Evolutionary conservation across 495 filamentous ascomycete species (phyloP).

Genomic region (Lophiotrema nucula): DNA sequence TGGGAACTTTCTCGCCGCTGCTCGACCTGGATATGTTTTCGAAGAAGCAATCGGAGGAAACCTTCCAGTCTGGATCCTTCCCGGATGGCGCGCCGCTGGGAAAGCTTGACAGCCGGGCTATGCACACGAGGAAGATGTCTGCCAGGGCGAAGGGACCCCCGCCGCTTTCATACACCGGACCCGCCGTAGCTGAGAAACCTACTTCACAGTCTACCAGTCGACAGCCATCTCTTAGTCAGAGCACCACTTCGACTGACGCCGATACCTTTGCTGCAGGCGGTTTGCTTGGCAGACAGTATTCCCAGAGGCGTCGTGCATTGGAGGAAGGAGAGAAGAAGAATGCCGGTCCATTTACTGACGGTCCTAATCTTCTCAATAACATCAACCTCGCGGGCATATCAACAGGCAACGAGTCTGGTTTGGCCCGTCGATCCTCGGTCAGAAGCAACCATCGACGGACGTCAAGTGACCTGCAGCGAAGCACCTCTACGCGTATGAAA

Average conservation of each 20-base stretch:
- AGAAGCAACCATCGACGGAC: conserved; percentile 24
- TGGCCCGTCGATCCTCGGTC: conserved; percentile 16
- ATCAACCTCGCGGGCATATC: background rate
- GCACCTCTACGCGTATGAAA: conserved; percentile 32
- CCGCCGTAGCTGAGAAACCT: background rate
- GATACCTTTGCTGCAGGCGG: conserved; percentile 55
- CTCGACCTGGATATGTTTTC: conserved; percentile 51
- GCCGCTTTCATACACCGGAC: conserved; percentile 43
- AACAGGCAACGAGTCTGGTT: conserved; percentile 12
- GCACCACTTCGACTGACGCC: conserved; percentile 37
- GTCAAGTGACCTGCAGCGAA: conserved; percentile 35
- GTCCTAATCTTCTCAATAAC: conserved; percentile 52
- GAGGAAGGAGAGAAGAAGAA: conserved; percentile 50
- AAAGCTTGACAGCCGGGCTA: conserved; percentile 29
- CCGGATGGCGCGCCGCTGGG: conserved; percentile 15
- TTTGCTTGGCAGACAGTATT: conserved; percentile 64
- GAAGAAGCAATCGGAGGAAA: background rate
- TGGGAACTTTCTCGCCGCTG: conserved; percentile 58
- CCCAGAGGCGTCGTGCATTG: conserved; percentile 56
- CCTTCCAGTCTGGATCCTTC: background rate
- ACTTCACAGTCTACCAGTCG: conserved; percentile 12
- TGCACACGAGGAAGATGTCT: conserved; percentile 33
- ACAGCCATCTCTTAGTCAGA: conserved; percentile 15
- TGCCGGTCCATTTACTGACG: conserved; percentile 47
- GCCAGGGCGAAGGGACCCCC: conserved; percentile 36